A percentile compares a stretch with the other conserved stretches of the same genome.
phyloP scores from a whole-genome alignment of 106 monocot species.

The Dendrobium chrysotoxum region DNA sequence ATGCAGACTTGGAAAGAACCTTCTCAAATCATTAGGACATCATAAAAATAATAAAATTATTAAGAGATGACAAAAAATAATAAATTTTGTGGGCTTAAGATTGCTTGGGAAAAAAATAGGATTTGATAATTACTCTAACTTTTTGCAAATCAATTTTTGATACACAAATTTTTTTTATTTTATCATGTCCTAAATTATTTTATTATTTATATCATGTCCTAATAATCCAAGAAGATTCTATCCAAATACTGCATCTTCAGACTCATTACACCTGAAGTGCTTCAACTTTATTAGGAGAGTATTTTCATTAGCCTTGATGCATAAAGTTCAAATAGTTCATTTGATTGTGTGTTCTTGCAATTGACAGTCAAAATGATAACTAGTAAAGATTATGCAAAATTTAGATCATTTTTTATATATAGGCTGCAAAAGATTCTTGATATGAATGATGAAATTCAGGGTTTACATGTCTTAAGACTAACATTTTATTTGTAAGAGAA shows the following conservation, averaged over 20 bases:
- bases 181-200: too few species aligned
- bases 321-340: slow-evolving; percentile 59
- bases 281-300: slow-evolving; percentile 55
- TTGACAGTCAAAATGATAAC: slow-evolving; percentile 41
- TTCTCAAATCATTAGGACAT: too few species aligned
- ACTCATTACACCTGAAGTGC: slow-evolving; percentile 70
- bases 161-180: too few species aligned
- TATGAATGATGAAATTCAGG: slow-evolving; percentile 54
- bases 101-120: too few species aligned
- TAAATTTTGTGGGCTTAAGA: too few species aligned
- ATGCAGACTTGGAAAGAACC: slow-evolving; percentile 27
- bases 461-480: slow-evolving; percentile 56
- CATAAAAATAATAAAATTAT: too few species aligned
- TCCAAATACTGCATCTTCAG: slow-evolving; percentile 46
- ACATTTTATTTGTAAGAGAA: slow-evolving; percentile 63
- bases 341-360: slow-evolving; percentile 60
- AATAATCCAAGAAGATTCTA: too few species aligned
- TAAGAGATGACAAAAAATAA: too few species aligned
- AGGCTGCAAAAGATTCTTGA: slow-evolving; percentile 65
- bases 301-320: slow-evolving; percentile 67
- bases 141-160: too few species aligned
- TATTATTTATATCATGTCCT: too few species aligned
- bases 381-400: slow-evolving; percentile 54
- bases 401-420: slow-evolving; percentile 54
- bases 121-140: too few species aligned